Evolutionary conservation across 352 stramenopile species (phyloP).

Genomic region (Pythium aphanidermatum): DNA sequence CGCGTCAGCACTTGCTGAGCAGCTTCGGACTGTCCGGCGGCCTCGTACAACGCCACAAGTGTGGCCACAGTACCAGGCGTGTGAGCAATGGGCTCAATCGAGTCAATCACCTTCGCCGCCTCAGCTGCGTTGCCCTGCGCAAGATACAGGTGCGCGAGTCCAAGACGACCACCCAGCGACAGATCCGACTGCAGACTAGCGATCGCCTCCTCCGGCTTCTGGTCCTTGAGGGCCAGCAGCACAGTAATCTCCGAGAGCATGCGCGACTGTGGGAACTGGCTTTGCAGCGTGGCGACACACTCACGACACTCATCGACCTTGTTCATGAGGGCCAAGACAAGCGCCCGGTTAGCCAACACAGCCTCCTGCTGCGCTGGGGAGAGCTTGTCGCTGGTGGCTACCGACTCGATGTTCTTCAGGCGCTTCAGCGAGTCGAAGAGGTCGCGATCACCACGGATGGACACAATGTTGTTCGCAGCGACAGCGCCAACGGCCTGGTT

Average conservation of each 20-base stretch:
- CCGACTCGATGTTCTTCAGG: conserved; percentile 55
- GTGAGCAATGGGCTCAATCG: conserved; percentile 56
- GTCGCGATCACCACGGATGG: conserved; percentile 70
- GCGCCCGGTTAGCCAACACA: conserved; percentile 64
- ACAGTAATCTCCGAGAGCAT: conserved; percentile 58
- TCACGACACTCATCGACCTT: conserved; percentile 71
- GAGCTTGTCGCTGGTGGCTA: conserved; percentile 56
- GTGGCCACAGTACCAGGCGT: conserved; percentile 75
- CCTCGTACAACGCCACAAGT: conserved; percentile 68
- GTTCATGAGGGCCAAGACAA: conserved; percentile 69
- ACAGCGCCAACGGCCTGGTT: conserved; percentile 61
- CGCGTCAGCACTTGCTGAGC: conserved; percentile 46
- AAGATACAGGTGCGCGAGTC: conserved; percentile 63
- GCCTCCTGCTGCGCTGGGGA: conserved; percentile 54
- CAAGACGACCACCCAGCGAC: conserved; percentile 56
- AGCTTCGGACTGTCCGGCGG: conserved; percentile 39
- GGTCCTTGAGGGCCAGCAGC: conserved; percentile 58
- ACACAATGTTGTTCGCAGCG: conserved; percentile 78
- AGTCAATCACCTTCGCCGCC: conserved; percentile 53
- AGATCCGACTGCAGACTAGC: conserved; percentile 29
- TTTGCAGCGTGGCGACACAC: conserved; percentile 40
- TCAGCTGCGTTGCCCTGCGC: conserved; percentile 40
- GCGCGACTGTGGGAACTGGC: conserved; percentile 53
- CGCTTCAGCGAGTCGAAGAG: conserved; percentile 83
- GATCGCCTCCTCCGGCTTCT: conserved; percentile 44